Evolutionary conservation across 768 basidiomycete species (phyloP).

Genomic region (Collybia mongolica): DNA sequence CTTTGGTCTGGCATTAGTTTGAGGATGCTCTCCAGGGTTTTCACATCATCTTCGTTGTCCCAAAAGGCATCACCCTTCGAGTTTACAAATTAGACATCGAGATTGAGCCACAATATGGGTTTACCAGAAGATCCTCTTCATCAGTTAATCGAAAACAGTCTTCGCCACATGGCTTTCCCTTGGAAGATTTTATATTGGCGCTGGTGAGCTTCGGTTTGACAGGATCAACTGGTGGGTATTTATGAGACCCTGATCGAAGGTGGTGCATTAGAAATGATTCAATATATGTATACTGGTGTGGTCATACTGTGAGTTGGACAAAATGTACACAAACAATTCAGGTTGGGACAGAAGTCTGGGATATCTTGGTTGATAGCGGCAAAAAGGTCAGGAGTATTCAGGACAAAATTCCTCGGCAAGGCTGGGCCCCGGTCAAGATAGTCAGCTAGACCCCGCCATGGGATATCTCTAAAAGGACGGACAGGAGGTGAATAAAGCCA

Average conservation of each 20-base stretch:
- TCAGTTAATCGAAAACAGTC: conserved; percentile 16
- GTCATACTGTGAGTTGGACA: conserved; percentile 38
- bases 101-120: not conserved
- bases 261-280: not conserved
- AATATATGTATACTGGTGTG: not conserved
- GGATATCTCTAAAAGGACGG: conserved; percentile 29
- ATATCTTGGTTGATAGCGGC: conserved; percentile 28
- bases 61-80: conserved; percentile 21
- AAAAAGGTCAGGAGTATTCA: conserved; percentile 25
- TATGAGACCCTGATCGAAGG: conserved; percentile 6
- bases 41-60: conserved; percentile 21
- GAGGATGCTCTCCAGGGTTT: conserved; percentile 33
- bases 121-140: conserved; percentile 7
- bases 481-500: not conserved
- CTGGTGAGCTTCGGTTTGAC: conserved; percentile 15
- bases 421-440: conserved; percentile 3
- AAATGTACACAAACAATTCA: conserved; percentile 38
- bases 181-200: not conserved
- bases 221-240: not conserved
- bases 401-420: conserved; percentile 11
- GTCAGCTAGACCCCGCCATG: conserved; percentile 27
- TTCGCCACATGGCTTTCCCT: conserved; percentile 12
- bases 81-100: not conserved
- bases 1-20: conserved; percentile 41
- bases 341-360: conserved; percentile 41